These are phyloP conservation scores for Ordospora colligata DNA, from an alignment of 371 early-diverging fungal genomes.

Conservation along the genomic window DNA sequence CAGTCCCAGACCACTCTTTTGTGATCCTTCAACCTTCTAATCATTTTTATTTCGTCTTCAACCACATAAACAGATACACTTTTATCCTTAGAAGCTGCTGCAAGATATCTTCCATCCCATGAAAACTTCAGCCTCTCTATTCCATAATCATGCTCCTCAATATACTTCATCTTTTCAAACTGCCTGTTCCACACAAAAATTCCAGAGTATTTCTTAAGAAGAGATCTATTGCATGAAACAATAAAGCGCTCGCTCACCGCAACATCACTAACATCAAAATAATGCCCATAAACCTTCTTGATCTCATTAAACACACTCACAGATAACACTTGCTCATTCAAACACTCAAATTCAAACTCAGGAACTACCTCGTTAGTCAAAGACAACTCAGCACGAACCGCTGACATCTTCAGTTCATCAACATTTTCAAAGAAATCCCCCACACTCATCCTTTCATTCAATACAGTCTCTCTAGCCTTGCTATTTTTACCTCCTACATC, in stretches of 20 bases:
- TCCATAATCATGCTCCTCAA: slow-evolving; percentile 39
- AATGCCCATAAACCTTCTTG: slow-evolving; percentile 55
- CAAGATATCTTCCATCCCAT: slow-evolving; percentile 22
- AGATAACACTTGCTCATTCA: slow-evolving; percentile 37
- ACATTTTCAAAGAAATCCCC: background rate
- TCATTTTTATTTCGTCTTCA: background rate
- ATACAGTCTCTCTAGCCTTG: no score
- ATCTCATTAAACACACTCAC: slow-evolving; percentile 37
- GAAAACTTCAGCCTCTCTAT: slow-evolving; percentile 38
- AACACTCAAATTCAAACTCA: slow-evolving; percentile 4
- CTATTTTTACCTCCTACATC: background rate
- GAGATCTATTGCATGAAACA: slow-evolving; percentile 36
- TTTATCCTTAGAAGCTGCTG: slow-evolving; percentile 47
- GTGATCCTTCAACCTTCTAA: slow-evolving; percentile 30
- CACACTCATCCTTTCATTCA: background rate
- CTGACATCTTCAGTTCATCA: slow-evolving; percentile 18
- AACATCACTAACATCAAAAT: slow-evolving; percentile 39
- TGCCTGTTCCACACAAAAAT: slow-evolving; percentile 51
- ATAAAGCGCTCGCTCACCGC: slow-evolving; percentile 35
- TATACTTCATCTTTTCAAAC: slow-evolving; percentile 34
- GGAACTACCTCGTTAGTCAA: slow-evolving; percentile 40
- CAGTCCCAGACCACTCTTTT: slow-evolving; percentile 42
- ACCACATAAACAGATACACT: slow-evolving; percentile 39
- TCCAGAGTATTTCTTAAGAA: slow-evolving; percentile 36
- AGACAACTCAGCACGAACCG: slow-evolving; percentile 41